Evolutionary conservation across 2,329 filamentous ascomycete genomes (phyloP).

Genomic region (Ophiostoma angusticollis): DNA sequence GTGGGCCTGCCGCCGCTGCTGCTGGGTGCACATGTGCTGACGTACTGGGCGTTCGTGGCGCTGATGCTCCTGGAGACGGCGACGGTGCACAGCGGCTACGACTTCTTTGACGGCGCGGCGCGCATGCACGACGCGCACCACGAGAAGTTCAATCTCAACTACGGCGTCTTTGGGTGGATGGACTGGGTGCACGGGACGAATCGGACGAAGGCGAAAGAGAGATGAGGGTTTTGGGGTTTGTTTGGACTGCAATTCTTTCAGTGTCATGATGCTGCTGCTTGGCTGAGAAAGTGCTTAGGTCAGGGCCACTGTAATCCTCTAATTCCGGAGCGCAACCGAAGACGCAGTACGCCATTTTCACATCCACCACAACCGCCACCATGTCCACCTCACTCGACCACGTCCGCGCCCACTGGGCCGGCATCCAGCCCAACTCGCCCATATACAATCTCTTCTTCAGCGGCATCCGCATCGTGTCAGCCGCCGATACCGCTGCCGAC

Average conservation of each 20-base stretch:
- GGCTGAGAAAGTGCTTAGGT: no score
- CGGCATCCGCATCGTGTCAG: constrained; percentile 30
- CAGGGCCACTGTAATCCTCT: no score
- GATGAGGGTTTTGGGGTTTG: not conserved
- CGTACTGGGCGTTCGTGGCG: constrained; percentile 36
- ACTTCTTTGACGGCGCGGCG: constrained; percentile 35
- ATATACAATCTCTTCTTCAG: constrained; percentile 43
- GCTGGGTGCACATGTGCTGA: constrained; percentile 35
- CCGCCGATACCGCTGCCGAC: constrained; percentile 18
- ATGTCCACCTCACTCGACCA: constrained; percentile 12
- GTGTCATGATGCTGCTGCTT: no score
- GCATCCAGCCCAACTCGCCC: constrained; percentile 31
- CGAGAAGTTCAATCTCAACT: constrained; percentile 42
- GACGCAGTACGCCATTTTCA: no score
- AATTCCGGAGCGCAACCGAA: no score
- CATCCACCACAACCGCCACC: not conserved
- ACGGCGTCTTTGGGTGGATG: constrained; percentile 37
- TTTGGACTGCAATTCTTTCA: no score
- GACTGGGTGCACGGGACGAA: constrained; percentile 43
- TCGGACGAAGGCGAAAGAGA: not conserved
- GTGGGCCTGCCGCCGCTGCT: constrained; percentile 35
- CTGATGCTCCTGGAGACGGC: constrained; percentile 37
- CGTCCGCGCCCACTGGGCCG: constrained; percentile 21
- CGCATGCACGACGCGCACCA: constrained; percentile 44
- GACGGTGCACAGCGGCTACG: constrained; percentile 44